Base-by-base conservation (phyloP, 1,139 yeast genomes). In the Hansenula sp. region DNA sequence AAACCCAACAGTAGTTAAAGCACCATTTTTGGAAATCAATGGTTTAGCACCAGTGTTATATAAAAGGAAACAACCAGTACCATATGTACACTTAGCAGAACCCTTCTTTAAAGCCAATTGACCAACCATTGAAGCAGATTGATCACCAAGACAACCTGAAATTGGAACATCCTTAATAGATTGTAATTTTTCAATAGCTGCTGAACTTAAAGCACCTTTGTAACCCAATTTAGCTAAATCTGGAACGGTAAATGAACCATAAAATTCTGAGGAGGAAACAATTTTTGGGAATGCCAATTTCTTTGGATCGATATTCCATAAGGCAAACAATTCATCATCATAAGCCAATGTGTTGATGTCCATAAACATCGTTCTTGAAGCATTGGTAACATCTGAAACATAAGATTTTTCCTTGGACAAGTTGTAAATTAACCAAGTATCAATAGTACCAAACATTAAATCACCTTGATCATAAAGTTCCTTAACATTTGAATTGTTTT, bases 21-120 rank as follows among this genome's bases (percentile, higher is more conserved):
- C 81, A 40, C 97, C 97, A 60, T 86, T 82, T 36, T 77, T 72
- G 35, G 91, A 81, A 40, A 83, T 77, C 63, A 83, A 70, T 52
- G 80, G 79, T 39, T 71, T 64, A 29, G 72, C 65, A 45, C 98
- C 98, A 3, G 96, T 88, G 67, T 91, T 91, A 73, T 86, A 89
- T 52, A 91, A 73, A 52, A 91, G 67, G 75, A 91, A 91, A 64
- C 96, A 89, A 52, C 98, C 98, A 3, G 98, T 91, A 54, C 98
- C 98, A 61, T 90, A 91, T n/a, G 98, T 91, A 72, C 96, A 88
- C 67, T 91, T 91, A 35, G 96, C 96, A 43, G 85, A 80, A 45
- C 97, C 97, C 29, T 81, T 76, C 52, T 77, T 74, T 59, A 88
- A 79, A 2, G 96, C 96, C 65, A 88, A 68, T 66, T 91, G 97